A percentile compares a stretch with the other conserved stretches of the same genome.
These are phyloP conservation scores for Verbascum thapsus DNA, from an alignment of 257 asterid genomes.

Conservation along the genomic window DNA sequence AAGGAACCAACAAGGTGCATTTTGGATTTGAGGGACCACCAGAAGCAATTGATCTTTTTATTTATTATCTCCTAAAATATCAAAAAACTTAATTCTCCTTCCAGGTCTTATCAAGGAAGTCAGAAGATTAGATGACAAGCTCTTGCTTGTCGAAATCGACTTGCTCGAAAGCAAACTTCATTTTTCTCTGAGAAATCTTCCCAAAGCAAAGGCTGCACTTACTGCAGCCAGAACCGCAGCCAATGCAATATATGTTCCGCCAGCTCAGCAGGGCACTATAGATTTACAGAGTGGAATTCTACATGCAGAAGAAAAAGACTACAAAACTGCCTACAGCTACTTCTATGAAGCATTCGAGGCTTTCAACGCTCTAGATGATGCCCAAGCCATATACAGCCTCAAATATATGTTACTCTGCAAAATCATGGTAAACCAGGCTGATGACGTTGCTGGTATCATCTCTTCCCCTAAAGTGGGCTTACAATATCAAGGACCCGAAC, in stretches of 20 bases:
- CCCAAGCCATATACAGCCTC: constrained; percentile 62
- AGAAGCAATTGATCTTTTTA: too few relatives aligned
- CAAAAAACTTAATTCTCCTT: too few relatives aligned
- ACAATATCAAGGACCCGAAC: constrained; percentile 65
- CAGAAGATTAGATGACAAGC: constrained; percentile 63
- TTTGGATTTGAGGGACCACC: too few relatives aligned
- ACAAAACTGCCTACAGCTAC: constrained; percentile 66
- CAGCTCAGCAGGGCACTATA: constrained; percentile 68
- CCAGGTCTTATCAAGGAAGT: constrained; percentile 67
- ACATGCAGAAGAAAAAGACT: constrained; percentile 68
- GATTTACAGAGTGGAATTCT: constrained; percentile 67
- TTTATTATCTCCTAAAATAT: too few relatives aligned
- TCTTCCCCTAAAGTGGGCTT: constrained; percentile 63
- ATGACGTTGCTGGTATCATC: constrained; percentile 61
- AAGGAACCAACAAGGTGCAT: too few relatives aligned
- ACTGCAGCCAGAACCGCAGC: constrained; percentile 78
- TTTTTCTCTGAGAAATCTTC: constrained; percentile 60
- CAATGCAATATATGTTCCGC: constrained; percentile 66
- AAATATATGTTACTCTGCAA: constrained; percentile 67
- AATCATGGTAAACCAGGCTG: constrained; percentile 68
- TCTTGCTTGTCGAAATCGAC: constrained; percentile 61
- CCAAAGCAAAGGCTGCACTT: constrained; percentile 68
- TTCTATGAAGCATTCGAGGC: constrained; percentile 72
- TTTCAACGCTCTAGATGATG: constrained; percentile 60
- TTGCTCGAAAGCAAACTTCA: constrained; percentile 72